Evolutionary conservation across 495 filamentous ascomycete species (phyloP), one percentile per base, ranked within the genome.

Genomic region (Talaromyces proteolyticus): DNA sequence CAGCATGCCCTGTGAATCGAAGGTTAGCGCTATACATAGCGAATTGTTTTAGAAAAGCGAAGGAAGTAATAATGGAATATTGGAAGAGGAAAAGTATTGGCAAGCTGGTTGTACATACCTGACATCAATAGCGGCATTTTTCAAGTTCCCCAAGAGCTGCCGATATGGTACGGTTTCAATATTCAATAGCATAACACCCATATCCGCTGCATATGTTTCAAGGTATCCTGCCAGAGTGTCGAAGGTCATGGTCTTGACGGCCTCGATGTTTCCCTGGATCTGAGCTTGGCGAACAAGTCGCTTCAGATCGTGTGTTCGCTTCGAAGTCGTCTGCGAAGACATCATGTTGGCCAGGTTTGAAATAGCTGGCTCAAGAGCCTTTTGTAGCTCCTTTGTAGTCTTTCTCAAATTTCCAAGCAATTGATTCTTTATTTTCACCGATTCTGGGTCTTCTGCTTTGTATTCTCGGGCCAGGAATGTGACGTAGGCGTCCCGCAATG

Each of bases 221-320:
- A 62, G 57, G 19, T 52, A 55, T 21, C 25, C 54, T 0, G 57
- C 54, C 3, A 62, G 23, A 18, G 45, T 53, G 3, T 57, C 57
- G 34, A 17, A 62, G 48, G 59, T 62, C 59, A 62, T 62, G 16
- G 49, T 40, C 24, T 59, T 57, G 4, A 21, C 51, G n/a, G 52
- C 57, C 7, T 57, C 59, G 3, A 62, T 46, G 49, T 62, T 62
- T 6, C 47, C 23, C 34, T 59, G 57, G 37, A 62, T 62, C 23
- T 42, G 22, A 4, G 44, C 42, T 45, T 62, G 59, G 10, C 59
- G 59, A 19, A 57, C 20, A 22, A 62, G 48, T 51, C 59, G 54
- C 24, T 62, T 53, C 11, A 62, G 24, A 49, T 62, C 59, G 25
- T 62, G 59, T n/a, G 53, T 59, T 53, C 59, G 51, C 41, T 59